Evolutionary conservation across 2,329 filamentous ascomycete genomes (phyloP), one percentile per base, ranked within the genome.

Genomic region (Cladophialophora yegresii): DNA sequence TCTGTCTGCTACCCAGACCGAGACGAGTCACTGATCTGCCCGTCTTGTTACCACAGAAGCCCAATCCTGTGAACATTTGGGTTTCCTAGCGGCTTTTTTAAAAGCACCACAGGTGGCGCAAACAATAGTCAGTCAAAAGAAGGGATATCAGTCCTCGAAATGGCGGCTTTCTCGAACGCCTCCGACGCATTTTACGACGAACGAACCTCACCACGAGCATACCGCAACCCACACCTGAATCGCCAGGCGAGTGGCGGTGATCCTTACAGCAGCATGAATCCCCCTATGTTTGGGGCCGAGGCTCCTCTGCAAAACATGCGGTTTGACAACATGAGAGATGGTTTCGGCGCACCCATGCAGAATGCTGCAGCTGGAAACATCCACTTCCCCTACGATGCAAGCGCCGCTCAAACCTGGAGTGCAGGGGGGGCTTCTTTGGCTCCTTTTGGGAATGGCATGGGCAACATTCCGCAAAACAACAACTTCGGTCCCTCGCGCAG

Each of bases 401-500:
- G 81, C 64, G 78, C 80, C n/a, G 83, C 84, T n/a, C 89, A 92
- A 73, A 87, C 89, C 22, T 96, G 92, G 92, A 91, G 88, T 75
- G 88, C 91, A 69, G 86, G 87, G 61, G 87, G 83, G 85, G 67
- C 83, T 93, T 71, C 88, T 87, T 79, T 88, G 72, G 75, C 87
- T 75, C 81, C 84, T 68, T 78, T 79, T 62, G 80, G 82, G 54
- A 83, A 82, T 71, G 78, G 87, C n/a, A 62, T 68, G 59, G 64
- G 62, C 26, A 58, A 32, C 20, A 61, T 66, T 43, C 55, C 61
- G 10, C 67, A 67, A 50, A 67, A 69, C 60, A 79, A 84, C 67
- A 81, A 84, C 59, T 69, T 80, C 47, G 79, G 77, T 63, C 77
- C 81, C 28, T 81, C 82, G 26, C 79, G 79, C 64, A 81, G 84